Base-by-base conservation (phyloP, 1,139 yeast species). In the Blastobotrys niveus region DNA sequence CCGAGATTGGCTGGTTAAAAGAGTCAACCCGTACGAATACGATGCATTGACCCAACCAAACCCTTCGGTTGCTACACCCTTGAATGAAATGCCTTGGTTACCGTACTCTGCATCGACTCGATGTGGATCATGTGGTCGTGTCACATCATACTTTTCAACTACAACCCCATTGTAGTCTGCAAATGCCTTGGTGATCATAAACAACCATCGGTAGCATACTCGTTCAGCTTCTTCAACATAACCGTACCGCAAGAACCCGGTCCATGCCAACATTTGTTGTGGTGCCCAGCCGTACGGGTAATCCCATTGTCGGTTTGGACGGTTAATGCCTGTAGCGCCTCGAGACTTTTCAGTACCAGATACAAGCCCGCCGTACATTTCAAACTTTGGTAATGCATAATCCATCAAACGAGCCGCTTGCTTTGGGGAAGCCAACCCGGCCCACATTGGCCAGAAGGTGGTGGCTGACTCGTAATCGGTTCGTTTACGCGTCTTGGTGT, bases 201-300 rank as follows among this genome's bases (percentile, higher is more conserved):
- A 83, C 34, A 87, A 68, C 98, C 98, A 91, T 49, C 95, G 74
- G 61, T 86, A 86, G 3, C 82, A 81, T 46, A 91, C 67, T 50
- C 97, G 70, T 49, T 82, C 72, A 2, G 93, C 82, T 20, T 76
- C 76, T 2, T 75, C 79, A 3, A 65, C 67, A 59, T 72, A 86
- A 0, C 93, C 94, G 60, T 91, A 91, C 46, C 81, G 77, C 27
- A 64, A 60, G 33, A 91, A 70, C 0, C 97, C 98, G 36, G 76
- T 76, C 98, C 98, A 91, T 0, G 95, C 93, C 45, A 91, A 67
- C 18, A 91, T 86, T 63, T 91, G 98, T 63, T 93, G 98, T 2
- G 98, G 98, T 0, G 98, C 96, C 98, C 98, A 91, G 4, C 97
- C 98, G 60, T 72, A 87, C 5, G 98, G 98, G 62, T 82, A 91